A percentile compares a stretch with the other conserved stretches of the same genome.
Evolutionary conservation across 345 rosid genomes (phyloP).

Genomic region (Orychophragmus violaceus): DNA sequence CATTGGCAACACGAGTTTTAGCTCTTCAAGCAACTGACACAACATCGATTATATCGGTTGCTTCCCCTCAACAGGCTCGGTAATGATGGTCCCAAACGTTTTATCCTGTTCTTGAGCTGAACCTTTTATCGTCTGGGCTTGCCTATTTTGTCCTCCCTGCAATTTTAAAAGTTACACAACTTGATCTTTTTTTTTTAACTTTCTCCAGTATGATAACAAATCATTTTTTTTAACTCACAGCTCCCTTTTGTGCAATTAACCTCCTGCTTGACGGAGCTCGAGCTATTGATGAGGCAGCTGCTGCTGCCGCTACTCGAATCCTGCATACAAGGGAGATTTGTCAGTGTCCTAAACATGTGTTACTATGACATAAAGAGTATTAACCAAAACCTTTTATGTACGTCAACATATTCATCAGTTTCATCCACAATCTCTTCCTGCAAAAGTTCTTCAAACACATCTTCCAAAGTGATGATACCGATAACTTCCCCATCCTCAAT

Average conservation of each 20-base stretch:
- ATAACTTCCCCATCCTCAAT: slow-evolving; percentile 91
- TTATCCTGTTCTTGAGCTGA: slow-evolving; percentile 20
- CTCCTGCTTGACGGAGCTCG: slow-evolving; percentile 85
- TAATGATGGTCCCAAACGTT: slow-evolving; percentile 12
- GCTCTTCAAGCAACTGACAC: not conserved
- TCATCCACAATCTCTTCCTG: slow-evolving; percentile 99
- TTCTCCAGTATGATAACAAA: not conserved
- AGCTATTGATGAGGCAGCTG: slow-evolving; percentile 94
- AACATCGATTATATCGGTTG: not conserved
- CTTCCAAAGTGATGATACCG: slow-evolving; percentile 96
- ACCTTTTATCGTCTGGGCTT: slow-evolving; percentile 17
- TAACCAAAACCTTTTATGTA: slow-evolving; percentile 68
- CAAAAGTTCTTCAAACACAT: slow-evolving; percentile 92
- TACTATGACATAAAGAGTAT: not conserved
- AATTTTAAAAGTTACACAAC: not conserved
- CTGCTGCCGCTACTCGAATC: slow-evolving; percentile 92
- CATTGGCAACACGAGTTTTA: not conserved
- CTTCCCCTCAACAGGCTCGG: not conserved
- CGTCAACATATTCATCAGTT: slow-evolving; percentile 96
- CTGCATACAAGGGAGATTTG: slow-evolving; percentile 33
- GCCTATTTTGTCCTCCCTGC: slow-evolving; percentile 32
- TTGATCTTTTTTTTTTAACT: not conserved
- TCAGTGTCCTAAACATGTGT: not conserved
- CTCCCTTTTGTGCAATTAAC: slow-evolving; percentile 43
- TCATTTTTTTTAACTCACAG: slow-evolving; percentile 9